These are phyloP conservation scores for Musa beccarii DNA, from an alignment of 176 grass and related monocot genomes.

Conservation along the genomic window DNA sequence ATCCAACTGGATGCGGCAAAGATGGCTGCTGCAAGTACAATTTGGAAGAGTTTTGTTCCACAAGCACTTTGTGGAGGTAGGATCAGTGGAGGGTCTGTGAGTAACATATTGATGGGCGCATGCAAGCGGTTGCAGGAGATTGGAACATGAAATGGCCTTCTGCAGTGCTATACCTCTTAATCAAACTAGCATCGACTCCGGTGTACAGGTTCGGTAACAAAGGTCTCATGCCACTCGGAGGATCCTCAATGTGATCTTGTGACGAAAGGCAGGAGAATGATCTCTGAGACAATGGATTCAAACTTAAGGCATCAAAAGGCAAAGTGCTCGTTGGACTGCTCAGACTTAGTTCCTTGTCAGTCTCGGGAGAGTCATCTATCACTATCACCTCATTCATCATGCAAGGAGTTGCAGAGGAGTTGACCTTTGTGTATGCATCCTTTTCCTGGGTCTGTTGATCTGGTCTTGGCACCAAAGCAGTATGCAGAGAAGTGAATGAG, in stretches of 20 bases:
- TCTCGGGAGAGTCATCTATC: slow-evolving; percentile 51
- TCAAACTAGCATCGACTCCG: slow-evolving; percentile 33
- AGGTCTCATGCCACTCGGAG: slow-evolving; percentile 33
- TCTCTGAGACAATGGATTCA: slow-evolving; percentile 25
- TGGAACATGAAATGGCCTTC: slow-evolving; percentile 32
- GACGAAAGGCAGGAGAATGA: slow-evolving; percentile 56
- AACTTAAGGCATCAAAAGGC: slow-evolving; percentile 26
- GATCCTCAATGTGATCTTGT: slow-evolving; percentile 33
- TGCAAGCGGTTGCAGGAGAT: slow-evolving; percentile 32
- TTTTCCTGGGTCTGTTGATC: slow-evolving; percentile 29
- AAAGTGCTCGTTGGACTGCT: slow-evolving; percentile 25
- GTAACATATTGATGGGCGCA: slow-evolving; percentile 45
- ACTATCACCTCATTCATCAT: slow-evolving; percentile 63
- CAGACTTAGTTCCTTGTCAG: slow-evolving; percentile 31
- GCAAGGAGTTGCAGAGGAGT: slow-evolving; percentile 29
- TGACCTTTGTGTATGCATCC: slow-evolving; percentile 26
- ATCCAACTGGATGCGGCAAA: neutral
- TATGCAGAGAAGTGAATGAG: slow-evolving; percentile 26
- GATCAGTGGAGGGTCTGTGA: slow-evolving; percentile 25
- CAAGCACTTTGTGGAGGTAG: neutral
- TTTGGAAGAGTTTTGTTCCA: neutral
- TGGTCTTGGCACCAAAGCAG: slow-evolving; percentile 24
- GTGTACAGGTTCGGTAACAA: slow-evolving; percentile 27
- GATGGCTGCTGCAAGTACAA: neutral
- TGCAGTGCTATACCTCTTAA: slow-evolving; percentile 30